Evolutionary conservation across 805 yeast genomes (phyloP), one percentile per base, ranked within the genome.

Genomic region (Tetrapisispora fleetii): DNA sequence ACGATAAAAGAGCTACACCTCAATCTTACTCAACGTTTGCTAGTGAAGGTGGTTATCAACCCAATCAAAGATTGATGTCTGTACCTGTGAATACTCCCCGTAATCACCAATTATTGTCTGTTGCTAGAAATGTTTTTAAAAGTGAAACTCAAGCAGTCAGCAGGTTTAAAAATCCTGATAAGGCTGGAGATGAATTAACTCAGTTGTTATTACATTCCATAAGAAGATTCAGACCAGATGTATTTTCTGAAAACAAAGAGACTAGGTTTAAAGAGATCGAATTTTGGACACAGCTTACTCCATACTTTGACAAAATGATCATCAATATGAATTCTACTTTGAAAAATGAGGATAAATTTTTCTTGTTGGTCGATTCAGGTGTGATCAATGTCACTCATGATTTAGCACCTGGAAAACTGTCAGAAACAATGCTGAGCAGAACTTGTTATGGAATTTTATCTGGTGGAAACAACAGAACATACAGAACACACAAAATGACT

Each of bases 201-300:
- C 60, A 64, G 1, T 43, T 64, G 28, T 52, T 67, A 13, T 43
- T 67, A 37, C 50, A 59, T 18, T 57, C 67, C 2, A 48, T 64
- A 38, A 63, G 62, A 46, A 55, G 52, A 41, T 65, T 58, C 43
- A 58, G 62, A 49, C 60, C 63, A 9, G 51, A 46, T 38, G 54
- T 60, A 14, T 48, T 52, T 33, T 61, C 68, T 4, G 55, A 55
- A 18, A 58, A 56, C 46, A 49, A 53, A 18, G 42, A 48, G 17
- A 45, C 71, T 24, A 70, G 76, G 18, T 60, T 68, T 11, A 70
- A 37, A 53, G 67, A 59, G 37, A 77, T 72, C 21, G 65, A 67
- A 7, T 80, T 85, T 58, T 90, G 96, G 96, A 58, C 70, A 8
- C 67, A 69, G 32, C 57, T 87, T n/a, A 69, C 79, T 1, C 78